Conservation (phyloP, 1,284 basidiomycete genomes). For the Leccinum laetum region DNA sequence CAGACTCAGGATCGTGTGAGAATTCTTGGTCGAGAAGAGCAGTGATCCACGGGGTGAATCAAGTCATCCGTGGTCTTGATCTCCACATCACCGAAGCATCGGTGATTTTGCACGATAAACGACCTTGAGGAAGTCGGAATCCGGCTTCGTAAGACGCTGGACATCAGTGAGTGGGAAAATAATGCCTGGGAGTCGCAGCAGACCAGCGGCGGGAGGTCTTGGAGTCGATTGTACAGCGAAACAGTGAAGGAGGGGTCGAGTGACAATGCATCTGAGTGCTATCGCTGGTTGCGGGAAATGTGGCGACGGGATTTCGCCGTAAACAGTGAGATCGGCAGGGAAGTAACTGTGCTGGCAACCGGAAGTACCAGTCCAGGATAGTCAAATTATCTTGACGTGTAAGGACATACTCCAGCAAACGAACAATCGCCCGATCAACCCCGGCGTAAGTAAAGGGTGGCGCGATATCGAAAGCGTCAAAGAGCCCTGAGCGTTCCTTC, state of each 20-base stretch:
- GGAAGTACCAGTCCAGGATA: slow-evolving; percentile 4
- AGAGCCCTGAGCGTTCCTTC: not conserved
- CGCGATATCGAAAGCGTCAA: slow-evolving; percentile 4
- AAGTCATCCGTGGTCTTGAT: slow-evolving; percentile 9
- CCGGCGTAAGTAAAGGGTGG: slow-evolving; percentile 8
- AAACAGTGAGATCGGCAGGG: slow-evolving; percentile 8
- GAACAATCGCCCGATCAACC: not conserved
- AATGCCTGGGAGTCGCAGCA: slow-evolving; percentile 7
- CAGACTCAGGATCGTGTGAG: not conserved
- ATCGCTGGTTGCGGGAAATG: not conserved
- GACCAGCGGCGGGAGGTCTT: not conserved
- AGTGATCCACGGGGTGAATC: slow-evolving; percentile 8
- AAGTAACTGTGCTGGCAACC: slow-evolving; percentile 11
- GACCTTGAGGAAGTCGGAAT: too few relatives aligned
- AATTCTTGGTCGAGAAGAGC: slow-evolving; percentile 4
- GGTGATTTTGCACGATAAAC: slow-evolving; percentile 4
- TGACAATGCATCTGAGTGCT: not conserved
- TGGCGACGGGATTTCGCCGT: slow-evolving; percentile 4
- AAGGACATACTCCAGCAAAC: slow-evolving; percentile 6
- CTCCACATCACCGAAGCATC: slow-evolving; percentile 1
- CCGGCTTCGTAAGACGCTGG: not conserved
- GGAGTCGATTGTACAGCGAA: not conserved
- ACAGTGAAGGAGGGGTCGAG: not conserved
- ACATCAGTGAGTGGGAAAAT: slow-evolving; percentile 7
- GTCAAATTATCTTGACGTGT: slow-evolving; percentile 1